Base-by-base conservation (phyloP, 2,329 filamentous ascomycete species). In the Passalora sequoiae region DNA sequence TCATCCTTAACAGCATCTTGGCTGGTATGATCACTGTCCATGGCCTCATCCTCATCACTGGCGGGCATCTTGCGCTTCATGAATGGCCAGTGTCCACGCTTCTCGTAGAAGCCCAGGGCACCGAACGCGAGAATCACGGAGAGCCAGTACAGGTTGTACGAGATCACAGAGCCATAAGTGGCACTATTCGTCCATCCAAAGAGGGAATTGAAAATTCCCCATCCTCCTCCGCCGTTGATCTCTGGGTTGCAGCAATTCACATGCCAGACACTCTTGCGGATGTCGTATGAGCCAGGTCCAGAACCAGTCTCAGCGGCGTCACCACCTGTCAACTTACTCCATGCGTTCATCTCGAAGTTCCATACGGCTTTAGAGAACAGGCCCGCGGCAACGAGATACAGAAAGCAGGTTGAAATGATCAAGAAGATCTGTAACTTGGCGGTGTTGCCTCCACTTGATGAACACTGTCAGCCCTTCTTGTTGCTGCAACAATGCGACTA, bases 81-180 rank as follows among this genome's bases (percentile, higher is more conserved):
- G 22, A 72, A 60, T 20, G 74, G 73, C 54, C 66, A 69, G 47
- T 68, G 69, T 3, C 73, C 74, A 6, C 69, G 70, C 45, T 65
- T 67, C 67, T 92, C 86, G 50, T 76, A 76, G 67, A 79, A 86
- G 30, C 82, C 74, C 72, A 91, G 74, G 24, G 69, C 53, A 10
- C 79, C 48, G 60, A 91, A 86, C 4, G 74, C 75, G 12, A 72
- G 48, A 44, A 89, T 87, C 53, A 87, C 74, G 6, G 49, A 72
- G 38, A 92, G 67, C 89, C 88, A 95, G 70, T 94, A 94, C 12
- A 91, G 46, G 62, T 92, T 94, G 69, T 94, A 94, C 1, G 84
- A 81, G 50, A 94, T 80, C 51, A 94, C 84, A 1, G 86, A 89
- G 39, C 88, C 87, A 57, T 91, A 89, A 1, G 88, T 94, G 4